A percentile compares a stretch with the other conserved stretches of the same genome.
phyloP scores from a whole-genome alignment of 2,329 filamentous ascomycete species.

The Chlorencoelia australis region DNA sequence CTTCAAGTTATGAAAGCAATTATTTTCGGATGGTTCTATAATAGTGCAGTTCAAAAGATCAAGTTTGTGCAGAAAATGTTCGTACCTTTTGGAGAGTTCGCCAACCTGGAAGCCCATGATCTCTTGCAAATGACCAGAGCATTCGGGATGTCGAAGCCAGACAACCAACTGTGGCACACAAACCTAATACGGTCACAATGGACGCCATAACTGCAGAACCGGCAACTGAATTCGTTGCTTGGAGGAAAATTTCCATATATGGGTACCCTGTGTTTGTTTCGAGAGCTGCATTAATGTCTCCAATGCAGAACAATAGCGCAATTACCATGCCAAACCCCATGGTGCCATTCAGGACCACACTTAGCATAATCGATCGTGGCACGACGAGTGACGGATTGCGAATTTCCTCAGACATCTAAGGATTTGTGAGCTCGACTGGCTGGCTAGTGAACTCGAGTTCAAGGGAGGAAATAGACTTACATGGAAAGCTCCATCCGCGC shows the following conservation, averaged over 20 bases:
- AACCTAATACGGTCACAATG: constrained; percentile 23
- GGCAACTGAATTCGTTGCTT: constrained; percentile 31
- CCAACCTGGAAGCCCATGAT: constrained; percentile 17
- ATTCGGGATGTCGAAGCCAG: constrained; percentile 32
- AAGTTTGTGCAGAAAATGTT: constrained; percentile 1
- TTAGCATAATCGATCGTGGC: constrained; percentile 39
- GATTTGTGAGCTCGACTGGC: too few species aligned
- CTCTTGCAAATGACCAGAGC: constrained; percentile 34
- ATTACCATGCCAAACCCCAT: constrained; percentile 48
- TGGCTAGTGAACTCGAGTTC: too few species aligned
- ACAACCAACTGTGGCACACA: constrained; percentile 29
- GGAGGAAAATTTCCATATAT: constrained; percentile 46
- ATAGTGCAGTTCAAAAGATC: constrained; percentile 38
- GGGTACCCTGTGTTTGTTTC: constrained; percentile 41
- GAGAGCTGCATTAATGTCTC: constrained; percentile 31
- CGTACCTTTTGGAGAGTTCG: background rate
- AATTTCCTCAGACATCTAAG: constrained; percentile 35
- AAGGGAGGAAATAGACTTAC: constrained; percentile 14
- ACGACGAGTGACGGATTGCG: constrained; percentile 39
- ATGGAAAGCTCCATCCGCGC: constrained; percentile 6
- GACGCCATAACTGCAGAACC: constrained; percentile 27
- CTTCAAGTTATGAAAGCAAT: too few species aligned
- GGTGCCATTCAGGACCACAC: constrained; percentile 39
- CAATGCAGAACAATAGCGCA: constrained; percentile 38
- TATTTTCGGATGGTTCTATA: constrained; percentile 36